Base-by-base conservation (phyloP, 78 protist genomes). In the Dictyostelium purpureum region DNA sequence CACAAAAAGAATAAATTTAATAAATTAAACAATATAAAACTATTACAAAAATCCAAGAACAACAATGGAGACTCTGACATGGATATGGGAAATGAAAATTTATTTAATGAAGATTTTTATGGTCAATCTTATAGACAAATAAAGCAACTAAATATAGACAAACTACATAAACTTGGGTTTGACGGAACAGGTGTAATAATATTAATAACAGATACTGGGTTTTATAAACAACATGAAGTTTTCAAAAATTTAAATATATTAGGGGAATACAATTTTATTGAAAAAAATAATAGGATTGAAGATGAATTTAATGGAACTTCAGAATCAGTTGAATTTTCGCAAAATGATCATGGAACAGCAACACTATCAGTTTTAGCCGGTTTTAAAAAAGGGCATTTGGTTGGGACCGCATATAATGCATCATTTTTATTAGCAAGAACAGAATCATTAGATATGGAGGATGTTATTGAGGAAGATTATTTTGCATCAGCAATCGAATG, bases 191-290 rank as follows among this genome's bases (percentile, higher is more conserved):
- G 91, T 45, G 18, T 92, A 9, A 59, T 31, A 9, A 51, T 92
- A 10, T 21, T 92, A 28, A 78, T 92, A 35, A 49, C 63, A 5
- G 95, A 92, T 42, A 74, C 95, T 19, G 95, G 95, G 7, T 92
- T 59, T 67, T 49, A 54, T 56, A 78, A 61, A n/a, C 11, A 38
- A 6, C 95, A 92, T 42, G 56, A 54, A 2, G 87, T 43, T 0
- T 83, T 92, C 31, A 73, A 81, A 38, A 14, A 75, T 26, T 42
- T 92, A 38, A 71, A 59, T 6, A 74, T 92, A 16, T 18, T 69
- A 19, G 77, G 24, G 10, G 56, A 56, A 43, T 75, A 92, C 42
- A 83, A 92, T 54, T 92, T 92, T 9, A 66, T 92, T 6, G 38
- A 73, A 4, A 76, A 82, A 21, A 26, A 1, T 5, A 33, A 31